Conservation (phyloP, 2,329 filamentous ascomycete genomes). For the Monosporascus cannonballus region DNA sequence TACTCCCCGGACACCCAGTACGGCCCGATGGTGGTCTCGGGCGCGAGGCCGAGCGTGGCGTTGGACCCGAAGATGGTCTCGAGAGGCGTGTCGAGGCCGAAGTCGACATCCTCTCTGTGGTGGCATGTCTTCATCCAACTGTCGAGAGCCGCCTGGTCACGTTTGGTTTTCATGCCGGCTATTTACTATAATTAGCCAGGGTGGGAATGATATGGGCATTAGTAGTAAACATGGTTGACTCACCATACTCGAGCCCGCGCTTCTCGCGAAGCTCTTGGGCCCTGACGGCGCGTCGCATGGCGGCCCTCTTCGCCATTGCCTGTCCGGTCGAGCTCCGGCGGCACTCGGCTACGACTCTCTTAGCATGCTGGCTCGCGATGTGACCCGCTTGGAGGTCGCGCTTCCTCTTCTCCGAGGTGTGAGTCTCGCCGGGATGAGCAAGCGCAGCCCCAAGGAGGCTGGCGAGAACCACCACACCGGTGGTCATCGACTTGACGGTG, state of each 20-base stretch:
- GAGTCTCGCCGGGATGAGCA: slow-evolving; percentile 32
- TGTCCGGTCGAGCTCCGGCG: slow-evolving; percentile 23
- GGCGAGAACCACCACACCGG: slow-evolving; percentile 1
- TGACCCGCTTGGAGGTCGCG: slow-evolving; percentile 25
- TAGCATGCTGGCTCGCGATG: slow-evolving; percentile 25
- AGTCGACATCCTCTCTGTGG: slow-evolving; percentile 13
- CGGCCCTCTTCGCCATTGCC: slow-evolving; percentile 27
- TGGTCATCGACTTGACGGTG: slow-evolving; percentile 1
- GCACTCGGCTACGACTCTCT: slow-evolving; percentile 29
- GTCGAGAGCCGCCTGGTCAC: slow-evolving; percentile 13
- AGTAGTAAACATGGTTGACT: not conserved
- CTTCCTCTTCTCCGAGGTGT: slow-evolving; percentile 17
- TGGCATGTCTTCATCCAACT: slow-evolving; percentile 15
- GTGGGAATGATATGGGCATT: not conserved
- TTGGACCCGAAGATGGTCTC: slow-evolving; percentile 14
- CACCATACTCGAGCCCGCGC: slow-evolving; percentile 18
- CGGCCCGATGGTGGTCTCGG: slow-evolving; percentile 17
- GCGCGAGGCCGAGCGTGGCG: slow-evolving; percentile 15
- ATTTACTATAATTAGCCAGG: not conserved
- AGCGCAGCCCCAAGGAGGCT: slow-evolving; percentile 11
- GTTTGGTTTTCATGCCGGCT: slow-evolving; percentile 14
- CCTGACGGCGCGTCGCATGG: slow-evolving; percentile 26
- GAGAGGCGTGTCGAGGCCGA: slow-evolving; percentile 10
- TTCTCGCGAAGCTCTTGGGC: slow-evolving; percentile 29
- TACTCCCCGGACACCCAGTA: slow-evolving; percentile 25